Base-by-base conservation (phyloP, 495 filamentous ascomycete genomes). In the Cladorrhinum samala region DNA sequence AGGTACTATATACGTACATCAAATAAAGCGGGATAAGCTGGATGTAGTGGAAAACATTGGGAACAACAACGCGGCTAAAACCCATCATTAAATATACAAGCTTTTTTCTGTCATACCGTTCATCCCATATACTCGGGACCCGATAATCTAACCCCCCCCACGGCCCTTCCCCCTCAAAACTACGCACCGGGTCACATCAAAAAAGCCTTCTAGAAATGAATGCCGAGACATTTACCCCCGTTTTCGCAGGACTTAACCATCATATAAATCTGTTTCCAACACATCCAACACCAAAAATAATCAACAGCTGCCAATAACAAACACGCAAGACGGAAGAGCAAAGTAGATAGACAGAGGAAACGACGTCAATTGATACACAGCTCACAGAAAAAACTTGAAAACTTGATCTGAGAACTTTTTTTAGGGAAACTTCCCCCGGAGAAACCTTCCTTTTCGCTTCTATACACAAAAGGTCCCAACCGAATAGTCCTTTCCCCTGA, bases 341-440 rank as follows among this genome's bases (percentile, higher is more conserved):
- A n/a, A n/a, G n/a, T n/a, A n/a, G n/a, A n/a, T n/a, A 52, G 20
- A 41, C 50, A 20, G 25, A 23, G 53, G 42, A 53, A 48, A 44
- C 37, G 50, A 57, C 55, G 61, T 61, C 53, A 61, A 64, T 69
- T 69, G 67, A 63, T 70, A 70, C 68, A 70, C 68, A 69, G 68
- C 66, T 70, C 68, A 68, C 65, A 70, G 61, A 67, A 37, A n/a
- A n/a, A n/a, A n/a, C n/a, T n/a, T n/a, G 62, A 64, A 57, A 61
- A 64, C 59, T 66, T 62, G 56, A 60, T 33, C 59, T 67, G 65
- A 69, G 67, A n/a, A 60, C 11, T 33, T 33, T 33, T 33, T 5
- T 33, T 64, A 66, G 55, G 57, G 55, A 56, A 61, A 60, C 53
- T 61, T 57, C 27, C 58, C 58, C 50, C n/a, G n/a, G n/a, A 52